Evolutionary conservation across 1,284 basidiomycete genomes (phyloP).

Genomic region (Microbotryomycetes sp.): DNA sequence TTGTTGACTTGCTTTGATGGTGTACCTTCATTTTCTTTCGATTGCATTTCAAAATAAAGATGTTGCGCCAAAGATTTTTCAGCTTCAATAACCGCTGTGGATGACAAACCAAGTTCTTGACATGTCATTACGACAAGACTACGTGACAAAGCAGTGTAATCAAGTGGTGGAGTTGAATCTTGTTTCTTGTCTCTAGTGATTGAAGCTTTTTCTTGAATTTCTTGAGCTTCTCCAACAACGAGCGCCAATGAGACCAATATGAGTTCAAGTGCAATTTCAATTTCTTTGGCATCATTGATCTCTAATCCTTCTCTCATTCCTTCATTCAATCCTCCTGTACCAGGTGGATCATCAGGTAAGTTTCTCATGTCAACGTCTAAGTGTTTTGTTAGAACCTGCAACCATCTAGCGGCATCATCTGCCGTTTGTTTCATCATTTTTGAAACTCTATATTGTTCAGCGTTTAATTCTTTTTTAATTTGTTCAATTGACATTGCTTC

Average conservation of each 20-base stretch:
- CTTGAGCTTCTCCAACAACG: conserved; percentile 4
- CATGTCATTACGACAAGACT: conserved; percentile 42
- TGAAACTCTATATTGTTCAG: background rate
- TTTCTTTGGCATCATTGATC: conserved; percentile 5
- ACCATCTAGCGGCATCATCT: background rate
- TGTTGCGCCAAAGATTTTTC: conserved; percentile 39
- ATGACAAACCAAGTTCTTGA: conserved; percentile 40
- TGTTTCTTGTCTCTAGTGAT: background rate
- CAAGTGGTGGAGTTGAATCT: conserved; percentile 20
- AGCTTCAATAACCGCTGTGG: conserved; percentile 42
- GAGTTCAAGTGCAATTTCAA: conserved; percentile 24
- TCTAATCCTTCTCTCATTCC: background rate
- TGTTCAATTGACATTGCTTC: background rate
- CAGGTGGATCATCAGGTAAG: background rate
- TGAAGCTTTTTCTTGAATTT: background rate
- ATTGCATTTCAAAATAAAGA: conserved; percentile 44
- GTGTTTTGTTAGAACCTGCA: background rate
- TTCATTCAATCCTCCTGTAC: background rate
- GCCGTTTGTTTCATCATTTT: background rate
- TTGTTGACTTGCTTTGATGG: conserved; percentile 4
- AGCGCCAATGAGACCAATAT: conserved; percentile 28
- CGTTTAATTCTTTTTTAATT: background rate
- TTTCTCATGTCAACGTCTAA: background rate
- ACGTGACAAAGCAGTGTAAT: conserved; percentile 44
- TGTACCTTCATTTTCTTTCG: conserved; percentile 11